A percentile compares a stretch with the other conserved stretches of the same genome.
These are phyloP conservation scores for Meyerozyma sp. DNA, from an alignment of 1,139 yeast species.

Conservation along the genomic window DNA sequence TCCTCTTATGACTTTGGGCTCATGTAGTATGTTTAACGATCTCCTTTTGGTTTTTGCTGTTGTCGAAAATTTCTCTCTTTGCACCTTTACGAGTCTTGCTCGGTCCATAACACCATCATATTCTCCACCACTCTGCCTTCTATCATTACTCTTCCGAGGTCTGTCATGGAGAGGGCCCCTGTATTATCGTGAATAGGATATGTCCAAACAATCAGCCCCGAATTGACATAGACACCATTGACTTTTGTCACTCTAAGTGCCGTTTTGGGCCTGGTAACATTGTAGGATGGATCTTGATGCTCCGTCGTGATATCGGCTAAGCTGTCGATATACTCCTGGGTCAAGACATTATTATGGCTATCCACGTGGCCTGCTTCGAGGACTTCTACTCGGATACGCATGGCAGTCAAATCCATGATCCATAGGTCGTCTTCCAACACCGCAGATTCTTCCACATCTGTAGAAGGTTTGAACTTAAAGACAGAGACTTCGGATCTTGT, in stretches of 20 bases:
- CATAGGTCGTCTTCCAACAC: constrained; percentile 23
- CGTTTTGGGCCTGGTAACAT: constrained; percentile 11
- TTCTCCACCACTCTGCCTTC: constrained; percentile 35
- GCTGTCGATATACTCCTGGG: constrained; percentile 18
- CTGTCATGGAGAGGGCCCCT: constrained; percentile 15
- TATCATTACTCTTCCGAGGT: constrained; percentile 24
- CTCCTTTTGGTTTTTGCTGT: too few relatives aligned
- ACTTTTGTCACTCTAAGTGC: constrained; percentile 26
- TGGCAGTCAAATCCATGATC: constrained; percentile 29
- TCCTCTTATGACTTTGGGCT: background rate
- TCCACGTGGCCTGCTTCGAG: constrained; percentile 30
- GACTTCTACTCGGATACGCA: constrained; percentile 36
- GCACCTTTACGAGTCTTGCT: background rate
- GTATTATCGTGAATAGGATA: constrained; percentile 16
- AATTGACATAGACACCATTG: constrained; percentile 29
- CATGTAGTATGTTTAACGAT: too few relatives aligned
- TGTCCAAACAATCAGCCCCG: constrained; percentile 26
- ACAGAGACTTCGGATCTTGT: constrained; percentile 19
- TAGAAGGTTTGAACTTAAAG: constrained; percentile 12
- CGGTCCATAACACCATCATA: constrained; percentile 20
- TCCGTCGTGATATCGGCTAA: constrained; percentile 6
- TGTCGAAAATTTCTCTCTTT: too few relatives aligned
- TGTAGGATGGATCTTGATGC: constrained; percentile 7
- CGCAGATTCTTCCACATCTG: constrained; percentile 3
- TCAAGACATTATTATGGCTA: constrained; percentile 17